Evolutionary conservation across 139 green algal species (phyloP).

Genomic region (Coccomyxa sp.): DNA sequence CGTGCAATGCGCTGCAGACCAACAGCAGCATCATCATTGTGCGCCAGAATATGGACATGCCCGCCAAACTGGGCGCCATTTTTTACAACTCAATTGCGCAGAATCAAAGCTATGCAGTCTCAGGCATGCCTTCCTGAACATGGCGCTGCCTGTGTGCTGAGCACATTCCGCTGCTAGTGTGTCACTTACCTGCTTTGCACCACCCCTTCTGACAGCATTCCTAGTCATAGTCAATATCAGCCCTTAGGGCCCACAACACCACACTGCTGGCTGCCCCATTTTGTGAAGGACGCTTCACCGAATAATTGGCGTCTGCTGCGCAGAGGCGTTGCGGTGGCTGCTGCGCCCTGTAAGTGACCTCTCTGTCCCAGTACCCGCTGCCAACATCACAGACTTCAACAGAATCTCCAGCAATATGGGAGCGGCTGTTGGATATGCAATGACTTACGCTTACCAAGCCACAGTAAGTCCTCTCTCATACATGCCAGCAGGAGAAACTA

Average conservation of each 20-base stretch:
- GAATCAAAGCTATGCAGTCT: neutral
- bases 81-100: neutral
- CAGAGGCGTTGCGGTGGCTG: neutral
- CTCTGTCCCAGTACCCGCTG: neutral
- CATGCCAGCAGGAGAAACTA: too few relatives aligned
- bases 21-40: neutral
- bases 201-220: too few relatives aligned
- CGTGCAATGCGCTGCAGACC: neutral
- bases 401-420: neutral
- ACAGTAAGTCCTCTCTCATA: neutral
- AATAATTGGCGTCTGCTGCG: too few relatives aligned
- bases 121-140: too few relatives aligned
- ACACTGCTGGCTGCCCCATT: too few relatives aligned
- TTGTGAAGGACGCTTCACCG: too few relatives aligned
- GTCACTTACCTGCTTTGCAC: too few relatives aligned
- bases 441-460: neutral
- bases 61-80: neutral
- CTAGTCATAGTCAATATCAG: too few relatives aligned
- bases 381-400: neutral
- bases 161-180: too few relatives aligned
- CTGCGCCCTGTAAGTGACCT: neutral
- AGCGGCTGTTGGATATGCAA: neutral
- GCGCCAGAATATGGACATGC: neutral
- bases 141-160: too few relatives aligned
- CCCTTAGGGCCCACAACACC: too few relatives aligned